Conservation (phyloP, 73 alveolate genomes). For the Paramecium pentaurelia region DNA sequence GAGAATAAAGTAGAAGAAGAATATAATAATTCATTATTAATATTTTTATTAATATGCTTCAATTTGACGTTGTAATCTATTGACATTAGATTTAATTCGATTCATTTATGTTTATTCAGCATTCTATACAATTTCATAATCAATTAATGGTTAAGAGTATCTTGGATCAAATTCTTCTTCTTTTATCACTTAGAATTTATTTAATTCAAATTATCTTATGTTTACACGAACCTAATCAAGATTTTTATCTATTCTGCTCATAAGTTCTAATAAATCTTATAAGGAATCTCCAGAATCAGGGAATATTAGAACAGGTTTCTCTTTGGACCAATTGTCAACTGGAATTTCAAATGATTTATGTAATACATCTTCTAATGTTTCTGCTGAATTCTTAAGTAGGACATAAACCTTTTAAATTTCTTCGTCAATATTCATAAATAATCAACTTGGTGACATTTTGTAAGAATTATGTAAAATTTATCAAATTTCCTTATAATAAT, state of each 20-base stretch:
- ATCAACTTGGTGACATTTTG: neutral
- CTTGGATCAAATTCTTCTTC: conserved; percentile 11
- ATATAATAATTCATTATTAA: conserved; percentile 24
- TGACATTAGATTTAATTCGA: neutral
- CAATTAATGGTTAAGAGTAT: neutral
- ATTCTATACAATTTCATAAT: neutral
- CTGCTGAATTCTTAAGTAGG: neutral
- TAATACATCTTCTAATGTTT: neutral
- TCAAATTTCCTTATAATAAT: neutral
- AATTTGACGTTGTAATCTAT: neutral
- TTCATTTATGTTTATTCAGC: neutral
- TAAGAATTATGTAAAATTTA: neutral
- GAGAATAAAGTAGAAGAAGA: conserved; percentile 65
- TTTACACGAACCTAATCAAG: neutral
- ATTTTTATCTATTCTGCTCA: neutral
- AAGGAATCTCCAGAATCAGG: neutral
- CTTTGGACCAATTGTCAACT: neutral
- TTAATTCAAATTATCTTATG: neutral
- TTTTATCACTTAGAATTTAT: neutral
- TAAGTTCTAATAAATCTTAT: neutral
- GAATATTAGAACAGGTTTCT: neutral
- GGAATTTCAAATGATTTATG: neutral
- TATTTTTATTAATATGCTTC: neutral
- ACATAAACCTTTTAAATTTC: neutral
- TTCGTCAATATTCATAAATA: neutral